phyloP scores from a whole-genome alignment of 306 rosid species.

The Rosa lucieae region DNA sequence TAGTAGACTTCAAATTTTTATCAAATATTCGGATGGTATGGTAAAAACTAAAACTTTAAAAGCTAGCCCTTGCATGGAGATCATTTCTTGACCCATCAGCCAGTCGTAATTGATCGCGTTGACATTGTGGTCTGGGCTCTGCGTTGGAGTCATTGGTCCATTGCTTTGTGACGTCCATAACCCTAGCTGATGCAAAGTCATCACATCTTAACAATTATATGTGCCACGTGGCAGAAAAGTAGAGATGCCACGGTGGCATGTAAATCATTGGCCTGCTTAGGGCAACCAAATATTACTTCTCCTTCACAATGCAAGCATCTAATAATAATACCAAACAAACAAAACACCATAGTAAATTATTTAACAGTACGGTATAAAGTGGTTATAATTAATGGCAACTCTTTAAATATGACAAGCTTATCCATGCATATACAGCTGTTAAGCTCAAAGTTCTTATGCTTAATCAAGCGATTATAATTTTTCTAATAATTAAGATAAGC shows the following conservation, averaged over 20 bases:
- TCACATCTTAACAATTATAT: not conserved
- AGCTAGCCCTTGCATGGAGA: not conserved
- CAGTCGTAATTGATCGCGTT: not conserved
- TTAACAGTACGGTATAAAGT: not conserved
- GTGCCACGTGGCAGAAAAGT: not conserved
- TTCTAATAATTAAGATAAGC: not conserved
- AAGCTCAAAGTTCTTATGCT: slow-evolving; percentile 6
- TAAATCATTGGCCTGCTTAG: not conserved
- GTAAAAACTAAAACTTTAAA: not conserved
- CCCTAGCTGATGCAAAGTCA: not conserved
- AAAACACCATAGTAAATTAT: not conserved
- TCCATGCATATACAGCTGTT: slow-evolving; percentile 17
- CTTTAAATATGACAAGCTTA: not conserved
- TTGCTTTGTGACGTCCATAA: not conserved
- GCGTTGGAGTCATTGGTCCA: not conserved
- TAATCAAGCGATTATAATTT: not conserved
- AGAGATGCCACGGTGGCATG: not conserved
- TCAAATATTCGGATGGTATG: not conserved
- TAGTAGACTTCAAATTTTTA: not conserved
- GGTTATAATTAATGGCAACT: too few relatives aligned
- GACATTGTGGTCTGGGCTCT: not conserved
- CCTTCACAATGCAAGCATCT: not conserved
- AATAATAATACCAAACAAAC: not conserved
- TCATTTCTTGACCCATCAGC: not conserved
- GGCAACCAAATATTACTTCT: not conserved